Percentiles rank a stretch among this genome's conserved stretches.
phyloP scores from a whole-genome alignment of 208 protist genomes.

The Trypanosoma caninum region DNA sequence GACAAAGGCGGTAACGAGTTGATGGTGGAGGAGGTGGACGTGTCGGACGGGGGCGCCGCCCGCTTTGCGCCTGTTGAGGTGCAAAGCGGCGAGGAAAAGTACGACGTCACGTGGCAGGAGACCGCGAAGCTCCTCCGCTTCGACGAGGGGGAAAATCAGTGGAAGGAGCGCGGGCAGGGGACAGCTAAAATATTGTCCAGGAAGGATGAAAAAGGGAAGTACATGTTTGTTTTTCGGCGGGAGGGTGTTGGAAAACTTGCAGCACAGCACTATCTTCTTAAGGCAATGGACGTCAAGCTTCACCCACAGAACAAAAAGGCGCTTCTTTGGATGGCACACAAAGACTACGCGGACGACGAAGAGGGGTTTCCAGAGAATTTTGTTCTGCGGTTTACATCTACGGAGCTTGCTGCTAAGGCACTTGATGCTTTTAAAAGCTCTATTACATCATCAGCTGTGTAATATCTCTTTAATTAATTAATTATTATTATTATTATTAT shows the following conservation, averaged over 20 bases:
- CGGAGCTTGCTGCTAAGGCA: constrained; percentile 60
- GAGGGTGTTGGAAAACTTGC: constrained; percentile 85
- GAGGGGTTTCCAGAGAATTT: constrained; percentile 86
- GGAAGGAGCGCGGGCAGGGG: constrained; percentile 91
- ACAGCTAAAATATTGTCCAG: constrained; percentile 68
- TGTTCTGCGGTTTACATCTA: constrained; percentile 66
- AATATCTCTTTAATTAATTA: constrained; percentile 1
- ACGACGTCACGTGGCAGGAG: constrained; percentile 66
- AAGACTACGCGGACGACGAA: constrained; percentile 88
- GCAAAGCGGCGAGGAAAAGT: constrained; percentile 85
- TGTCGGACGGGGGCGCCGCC: constrained; percentile 81
- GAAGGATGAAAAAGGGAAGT: constrained; percentile 60
- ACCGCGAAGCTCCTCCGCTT: constrained; percentile 84
- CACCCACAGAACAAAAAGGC: constrained; percentile 76
- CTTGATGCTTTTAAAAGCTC: constrained; percentile 60
- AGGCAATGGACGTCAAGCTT: constrained; percentile 67
- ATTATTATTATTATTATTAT: not conserved
- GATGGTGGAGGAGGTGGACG: constrained; percentile 86
- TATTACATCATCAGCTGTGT: constrained; percentile 21
- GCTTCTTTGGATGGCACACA: constrained; percentile 67
- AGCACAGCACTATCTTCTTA: constrained; percentile 82
- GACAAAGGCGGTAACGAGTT: constrained; percentile 69
- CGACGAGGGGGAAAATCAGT: constrained; percentile 90
- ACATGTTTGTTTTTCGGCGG: constrained; percentile 88
- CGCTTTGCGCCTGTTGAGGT: constrained; percentile 78